A percentile compares a stretch with the other conserved stretches of the same genome.
phyloP scores from a whole-genome alignment of 495 filamentous ascomycete genomes.

The Annulohypoxylon stygium region DNA sequence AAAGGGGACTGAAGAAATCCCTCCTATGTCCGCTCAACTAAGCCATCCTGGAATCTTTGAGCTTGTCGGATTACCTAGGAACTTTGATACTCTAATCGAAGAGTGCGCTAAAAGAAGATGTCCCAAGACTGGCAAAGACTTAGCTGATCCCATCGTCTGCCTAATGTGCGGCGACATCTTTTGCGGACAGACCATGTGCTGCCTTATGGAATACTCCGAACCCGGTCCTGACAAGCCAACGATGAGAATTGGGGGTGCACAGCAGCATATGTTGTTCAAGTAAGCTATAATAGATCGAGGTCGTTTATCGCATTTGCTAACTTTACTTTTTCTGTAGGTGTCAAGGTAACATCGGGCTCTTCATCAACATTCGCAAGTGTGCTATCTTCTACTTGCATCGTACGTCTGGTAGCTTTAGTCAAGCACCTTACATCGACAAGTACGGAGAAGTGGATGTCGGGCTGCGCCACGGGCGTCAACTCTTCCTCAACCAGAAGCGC shows the following conservation, averaged over 20 bases:
- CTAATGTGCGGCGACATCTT: conserved; percentile 96
- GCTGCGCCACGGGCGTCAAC: conserved; percentile 81
- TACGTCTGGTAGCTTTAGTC: conserved; percentile 83
- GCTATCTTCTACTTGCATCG: conserved; percentile 86
- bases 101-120: conserved; percentile 88
- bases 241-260: conserved; percentile 80
- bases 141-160: conserved; percentile 90
- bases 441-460: conserved; percentile 94
- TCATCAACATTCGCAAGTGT: conserved; percentile 97
- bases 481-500: conserved; percentile 91
- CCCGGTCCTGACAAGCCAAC: conserved; percentile 49
- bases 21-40: conserved; percentile 61
- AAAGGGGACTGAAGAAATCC: conserved; percentile 25
- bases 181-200: conserved; percentile 94
- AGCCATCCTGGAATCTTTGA: conserved; percentile 94
- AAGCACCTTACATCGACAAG: conserved; percentile 92
- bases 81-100: conserved; percentile 92
- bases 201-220: conserved; percentile 71
- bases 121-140: conserved; percentile 88
- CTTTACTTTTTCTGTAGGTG: conserved; percentile 67
- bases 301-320: conserved; percentile 33
- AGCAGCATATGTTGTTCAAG: conserved; percentile 85
- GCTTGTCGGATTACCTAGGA: conserved; percentile 89
- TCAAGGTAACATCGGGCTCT: conserved; percentile 87
- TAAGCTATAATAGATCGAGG: conserved; percentile 60